These are phyloP conservation scores for Xerocomellus chrysenteron DNA, from an alignment of 768 basidiomycete genomes.

Conservation along the genomic window DNA sequence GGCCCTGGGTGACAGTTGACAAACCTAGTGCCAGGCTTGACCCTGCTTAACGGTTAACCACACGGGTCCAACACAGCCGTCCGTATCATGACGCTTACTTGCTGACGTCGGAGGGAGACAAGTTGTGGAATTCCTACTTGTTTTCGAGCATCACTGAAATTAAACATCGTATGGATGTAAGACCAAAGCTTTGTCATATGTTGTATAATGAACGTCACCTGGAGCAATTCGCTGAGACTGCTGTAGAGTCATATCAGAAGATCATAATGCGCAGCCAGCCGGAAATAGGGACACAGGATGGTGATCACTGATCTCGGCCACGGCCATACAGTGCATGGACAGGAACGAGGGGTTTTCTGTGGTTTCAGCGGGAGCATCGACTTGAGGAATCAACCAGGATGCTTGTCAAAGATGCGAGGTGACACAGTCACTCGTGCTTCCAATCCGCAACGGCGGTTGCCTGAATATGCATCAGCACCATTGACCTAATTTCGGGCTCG, in stretches of 20 bases:
- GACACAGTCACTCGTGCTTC: too few relatives aligned
- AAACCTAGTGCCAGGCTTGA: too few relatives aligned
- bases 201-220: not conserved
- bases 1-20: too few relatives aligned
- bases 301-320: not conserved
- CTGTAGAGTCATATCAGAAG: not conserved
- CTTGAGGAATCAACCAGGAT: not conserved
- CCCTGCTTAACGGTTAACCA: too few relatives aligned
- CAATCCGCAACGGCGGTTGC: too few relatives aligned
- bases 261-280: not conserved
- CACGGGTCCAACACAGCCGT: too few relatives aligned
- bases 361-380: not conserved
- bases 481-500: too few relatives aligned
- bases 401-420: too few relatives aligned
- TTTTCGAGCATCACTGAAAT: too few relatives aligned
- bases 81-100: too few relatives aligned
- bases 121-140: not conserved
- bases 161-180: not conserved
- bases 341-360: not conserved
- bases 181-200: not conserved
- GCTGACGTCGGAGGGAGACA: not conserved
- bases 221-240: not conserved
- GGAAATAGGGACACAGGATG: not conserved
- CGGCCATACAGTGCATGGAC: not conserved
- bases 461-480: too few relatives aligned